Base-by-base conservation (phyloP, 257 asterid species). In the Nemophila menziesii region DNA sequence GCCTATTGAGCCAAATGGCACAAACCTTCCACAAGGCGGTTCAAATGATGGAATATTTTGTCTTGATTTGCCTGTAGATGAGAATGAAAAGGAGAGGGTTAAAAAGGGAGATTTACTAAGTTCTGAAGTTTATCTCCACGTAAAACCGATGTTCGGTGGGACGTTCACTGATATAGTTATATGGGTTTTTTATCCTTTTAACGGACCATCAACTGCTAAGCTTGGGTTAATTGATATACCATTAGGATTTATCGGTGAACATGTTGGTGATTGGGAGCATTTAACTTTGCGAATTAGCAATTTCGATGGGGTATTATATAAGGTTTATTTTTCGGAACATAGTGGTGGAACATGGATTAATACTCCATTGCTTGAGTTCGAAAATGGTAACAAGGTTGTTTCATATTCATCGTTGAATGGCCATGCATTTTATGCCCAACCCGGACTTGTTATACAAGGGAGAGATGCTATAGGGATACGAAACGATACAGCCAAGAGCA, bases 181-280 rank as follows among this genome's bases (percentile, higher is more conserved):
- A 26, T 84, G 95, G 95, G 5, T 84, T 1, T 89, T 89, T 22
- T 79, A 73, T 15, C 98, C 94, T 2, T 89, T 84, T 55, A 89
- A 89, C n/a, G 98, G 98, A 4, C 82, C 70, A 8, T 69, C 79
- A 10, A 71, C 63, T 0, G 93, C 87, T 1, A 80, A 73, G 41
- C 39, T 84, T 4, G 98, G 92, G 3, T 9, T 60, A 2, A 29
- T 80, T 0, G 39, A 62, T 20, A 39, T 84, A 37, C 58, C 80
- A 13, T 34, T 89, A 22, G 93, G 95, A 64, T 65, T 49, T 15
- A 72, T 81, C 13, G 98, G 98, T 16, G 72, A 78, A 34, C 98
- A 89, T 33, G 73, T 84, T 43, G 98, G 95, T 43, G 98, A 84
- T 23, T 89, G 95, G 98, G 98, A 84, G 50, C 98, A 89, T 27